These are phyloP conservation scores for Ampelocalamus luodianensis DNA, from an alignment of 176 grass and related monocot species.

Conservation along the genomic window DNA sequence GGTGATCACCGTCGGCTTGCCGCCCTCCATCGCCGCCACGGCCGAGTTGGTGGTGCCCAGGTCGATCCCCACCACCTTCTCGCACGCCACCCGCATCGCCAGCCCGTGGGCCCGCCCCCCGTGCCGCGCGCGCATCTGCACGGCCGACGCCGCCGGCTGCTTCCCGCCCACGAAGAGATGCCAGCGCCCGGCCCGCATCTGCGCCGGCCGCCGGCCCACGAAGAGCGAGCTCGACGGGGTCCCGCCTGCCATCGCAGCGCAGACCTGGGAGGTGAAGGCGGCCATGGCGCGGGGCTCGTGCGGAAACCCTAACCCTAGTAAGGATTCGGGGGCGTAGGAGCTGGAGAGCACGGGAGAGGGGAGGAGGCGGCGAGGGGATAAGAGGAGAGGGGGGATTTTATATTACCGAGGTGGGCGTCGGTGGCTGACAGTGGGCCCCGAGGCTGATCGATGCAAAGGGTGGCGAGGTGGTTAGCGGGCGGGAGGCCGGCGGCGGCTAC, in stretches of 20 bases:
- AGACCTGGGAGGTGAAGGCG: slow-evolving; percentile 56
- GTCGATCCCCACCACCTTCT: slow-evolving; percentile 99
- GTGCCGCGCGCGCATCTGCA: slow-evolving; percentile 40
- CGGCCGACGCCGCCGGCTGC: slow-evolving; percentile 19
- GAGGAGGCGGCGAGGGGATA: slow-evolving; percentile 12
- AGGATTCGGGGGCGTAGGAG: neutral
- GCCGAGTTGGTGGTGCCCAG: slow-evolving; percentile 96
- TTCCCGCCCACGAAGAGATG: slow-evolving; percentile 57
- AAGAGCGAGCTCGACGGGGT: slow-evolving; percentile 58
- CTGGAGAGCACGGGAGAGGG: neutral
- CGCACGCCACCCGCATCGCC: slow-evolving; percentile 72
- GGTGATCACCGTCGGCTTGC: slow-evolving; percentile 95
- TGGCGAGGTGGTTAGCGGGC: neutral
- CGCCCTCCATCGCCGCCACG: slow-evolving; percentile 97
- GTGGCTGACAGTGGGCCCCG: slow-evolving; percentile 26
- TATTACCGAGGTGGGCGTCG: neutral
- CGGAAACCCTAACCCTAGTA: slow-evolving; percentile 37
- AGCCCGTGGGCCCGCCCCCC: slow-evolving; percentile 35
- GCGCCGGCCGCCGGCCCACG: slow-evolving; percentile 49
- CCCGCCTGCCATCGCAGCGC: slow-evolving; percentile 50
- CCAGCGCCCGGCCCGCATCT: neutral
- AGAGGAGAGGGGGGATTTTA: neutral
- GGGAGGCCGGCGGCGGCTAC: neutral
- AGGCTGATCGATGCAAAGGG: neutral
- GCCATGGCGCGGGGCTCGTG: slow-evolving; percentile 44